Evolutionary conservation across 1,284 basidiomycete species (phyloP), one percentile per base, ranked within the genome.

Genomic region (Sporisorium sorghi): DNA sequence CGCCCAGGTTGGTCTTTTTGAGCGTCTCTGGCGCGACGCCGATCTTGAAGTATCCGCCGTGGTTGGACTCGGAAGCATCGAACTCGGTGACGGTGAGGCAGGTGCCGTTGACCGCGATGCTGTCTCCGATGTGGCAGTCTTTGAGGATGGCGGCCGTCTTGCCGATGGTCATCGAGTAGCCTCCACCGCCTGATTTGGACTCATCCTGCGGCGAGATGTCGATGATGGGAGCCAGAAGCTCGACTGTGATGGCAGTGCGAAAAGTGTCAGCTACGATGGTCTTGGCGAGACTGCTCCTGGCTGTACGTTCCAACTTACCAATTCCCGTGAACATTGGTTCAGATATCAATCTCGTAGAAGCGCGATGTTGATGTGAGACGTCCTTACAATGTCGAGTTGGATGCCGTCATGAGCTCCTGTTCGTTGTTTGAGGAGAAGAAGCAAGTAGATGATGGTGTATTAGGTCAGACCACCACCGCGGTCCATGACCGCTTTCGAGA

Each of bases 11-110:
- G 69, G 97, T 92, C 86, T 91, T 93, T 78, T 90, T 87, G 82
- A 97, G 94, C 32, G 94, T 97, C 85, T 99, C 95, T 68, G 90
- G 90, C 85, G 99, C 97, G 68, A 99, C 89, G 92, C 98, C 98
- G 69, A 99, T 89, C 37, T 91, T 90, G 84, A 99, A 97, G 52
- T 87, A 89, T 26, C 80, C 80, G 24, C 75, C 78, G 14, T 78
- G 46, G 40, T 42, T 58, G 30, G 61, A 44, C 59, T 87, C 83
- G 15, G 83, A 80, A 51, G 87, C 82, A 14, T 85, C 82, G 78
- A 94, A 92, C 80, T 93, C 87, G 6, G 92, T 95, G 48, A 97
- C 95, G 0, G 96, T 99, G 74, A 99, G 85, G 84, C 96, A 93
- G 26, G 65, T 66, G 17, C 91, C 91, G 77, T 92, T 91, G 81